Conservation (phyloP, 1,139 yeast species). For the Geotrichum aggregatum region DNA sequence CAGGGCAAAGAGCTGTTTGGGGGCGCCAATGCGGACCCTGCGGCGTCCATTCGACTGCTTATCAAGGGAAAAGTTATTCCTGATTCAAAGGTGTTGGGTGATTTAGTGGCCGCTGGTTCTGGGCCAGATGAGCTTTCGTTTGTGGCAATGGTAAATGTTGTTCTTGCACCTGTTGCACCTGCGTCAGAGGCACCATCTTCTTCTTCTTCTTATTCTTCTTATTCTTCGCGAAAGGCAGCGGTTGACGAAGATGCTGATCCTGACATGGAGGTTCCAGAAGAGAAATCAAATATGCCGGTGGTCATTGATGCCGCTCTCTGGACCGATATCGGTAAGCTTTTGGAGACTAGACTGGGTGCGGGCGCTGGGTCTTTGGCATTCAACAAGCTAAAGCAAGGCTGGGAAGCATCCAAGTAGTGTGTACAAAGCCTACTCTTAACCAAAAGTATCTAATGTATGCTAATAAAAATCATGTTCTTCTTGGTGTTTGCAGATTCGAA, state of each 20-base stretch:
- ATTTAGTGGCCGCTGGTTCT: conserved; percentile 1
- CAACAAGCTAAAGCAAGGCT: conserved; percentile 5
- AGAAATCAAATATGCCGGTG: neutral
- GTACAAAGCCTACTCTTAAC: too few relatives aligned
- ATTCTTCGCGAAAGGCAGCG: too few relatives aligned
- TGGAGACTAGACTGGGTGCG: neutral
- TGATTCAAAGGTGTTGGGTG: conserved; percentile 10
- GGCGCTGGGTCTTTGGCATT: neutral
- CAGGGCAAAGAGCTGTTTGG: neutral
- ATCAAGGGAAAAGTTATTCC: conserved; percentile 13
- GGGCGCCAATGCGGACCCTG: neutral
- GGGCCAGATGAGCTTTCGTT: neutral
- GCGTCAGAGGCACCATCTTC: neutral
- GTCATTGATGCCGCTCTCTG: neutral
- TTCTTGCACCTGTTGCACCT: neutral
- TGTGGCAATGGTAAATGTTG: conserved; percentile 9
- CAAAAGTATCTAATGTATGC: too few relatives aligned
- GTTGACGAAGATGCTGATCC: neutral
- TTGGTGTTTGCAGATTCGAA: too few relatives aligned
- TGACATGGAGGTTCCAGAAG: neutral
- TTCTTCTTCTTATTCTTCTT: too few relatives aligned
- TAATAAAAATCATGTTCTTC: too few relatives aligned
- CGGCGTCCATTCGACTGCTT: conserved; percentile 3
- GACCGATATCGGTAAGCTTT: conserved; percentile 3
- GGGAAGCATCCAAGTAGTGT: neutral